phyloP scores from a whole-genome alignment of 176 grass and related monocot genomes.

The Lolium rigidum region DNA sequence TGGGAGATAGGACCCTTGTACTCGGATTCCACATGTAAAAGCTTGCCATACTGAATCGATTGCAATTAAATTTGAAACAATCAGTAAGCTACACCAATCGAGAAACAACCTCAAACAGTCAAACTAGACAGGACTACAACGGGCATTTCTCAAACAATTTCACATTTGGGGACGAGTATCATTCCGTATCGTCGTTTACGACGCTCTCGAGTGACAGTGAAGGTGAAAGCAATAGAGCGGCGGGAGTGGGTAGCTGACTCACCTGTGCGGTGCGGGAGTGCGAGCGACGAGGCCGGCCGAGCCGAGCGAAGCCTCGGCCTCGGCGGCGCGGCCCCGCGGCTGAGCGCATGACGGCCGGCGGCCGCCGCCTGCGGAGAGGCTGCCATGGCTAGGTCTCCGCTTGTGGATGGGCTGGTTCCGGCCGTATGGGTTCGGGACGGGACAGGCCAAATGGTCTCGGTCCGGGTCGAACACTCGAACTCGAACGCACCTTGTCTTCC shows the following conservation, averaged over 20 bases:
- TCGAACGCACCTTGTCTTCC: too few species aligned
- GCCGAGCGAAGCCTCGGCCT: background rate
- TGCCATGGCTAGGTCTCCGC: conserved; percentile 34
- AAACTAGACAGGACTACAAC: background rate
- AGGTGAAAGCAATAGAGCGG: background rate
- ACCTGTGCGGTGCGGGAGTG: conserved; percentile 25
- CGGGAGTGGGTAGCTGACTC: background rate
- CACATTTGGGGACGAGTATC: background rate
- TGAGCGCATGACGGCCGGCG: conserved; percentile 12
- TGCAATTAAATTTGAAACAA: background rate
- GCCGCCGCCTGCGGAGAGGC: conserved; percentile 27
- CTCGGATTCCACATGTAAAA: background rate
- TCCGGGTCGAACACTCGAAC: background rate
- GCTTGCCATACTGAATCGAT: background rate
- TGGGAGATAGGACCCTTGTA: background rate
- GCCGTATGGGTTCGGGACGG: conserved; percentile 24
- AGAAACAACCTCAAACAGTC: too few species aligned
- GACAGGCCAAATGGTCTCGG: conserved; percentile 17
- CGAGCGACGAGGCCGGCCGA: background rate
- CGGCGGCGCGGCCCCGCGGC: conserved; percentile 4
- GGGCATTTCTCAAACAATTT: background rate
- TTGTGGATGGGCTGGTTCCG: conserved; percentile 27
- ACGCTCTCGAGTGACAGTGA: background rate
- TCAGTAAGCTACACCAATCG: background rate
- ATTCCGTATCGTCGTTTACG: background rate